Evolutionary conservation across 176 grass and related monocot genomes (phyloP), one percentile per base, ranked within the genome.

Genomic region (Chrysopogon serrulatus): DNA sequence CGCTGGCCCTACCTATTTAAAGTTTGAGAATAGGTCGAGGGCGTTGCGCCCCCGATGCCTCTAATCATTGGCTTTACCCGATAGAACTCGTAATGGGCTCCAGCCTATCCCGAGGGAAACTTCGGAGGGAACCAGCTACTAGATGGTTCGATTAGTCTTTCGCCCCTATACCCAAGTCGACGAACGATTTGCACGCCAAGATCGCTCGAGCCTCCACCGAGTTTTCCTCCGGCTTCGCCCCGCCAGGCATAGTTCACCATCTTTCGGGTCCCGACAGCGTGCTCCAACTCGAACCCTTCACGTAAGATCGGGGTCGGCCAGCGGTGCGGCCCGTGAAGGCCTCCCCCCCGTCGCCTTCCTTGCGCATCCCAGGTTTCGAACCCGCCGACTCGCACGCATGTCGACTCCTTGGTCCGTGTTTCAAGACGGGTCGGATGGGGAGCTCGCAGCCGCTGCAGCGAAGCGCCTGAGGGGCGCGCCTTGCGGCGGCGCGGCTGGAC

Each of bases 11-110:
- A 88, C 88, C 85, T 90, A 93, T 93, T 93, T 90, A 88, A 93
- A 91, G 92, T 94, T 94, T 94, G 92, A 91, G 92, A 94, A 91
- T 91, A 86, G 88, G 92, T 91, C 79, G 88, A 94, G 83, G 86
- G 83, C 79, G 54, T 91, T 49, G 47, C 47, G 47, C 88, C 88
- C 83, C 86, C n/a, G n/a, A n/a, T n/a, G n/a, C n/a, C n/a, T n/a
- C n/a, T n/a, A n/a, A n/a, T n/a, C n/a, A n/a, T n/a, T 88, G 79
- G 80, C 87, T 85, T 89, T 89, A 81, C 87, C 87, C 41, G 76
- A 89, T 85, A 85, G 82, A 90, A 90, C 87, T 90, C 82, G 69
- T 69, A 47, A 73, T 73, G 74, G 74, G n/a, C n/a, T n/a, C n/a
- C n/a, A n/a, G n/a, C n/a, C 84, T 90, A 90, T 90, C 88, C 88